Evolutionary conservation across 176 grass and related monocot species (phyloP), one percentile per base, ranked within the genome.

Genomic region (Carex pumila): DNA sequence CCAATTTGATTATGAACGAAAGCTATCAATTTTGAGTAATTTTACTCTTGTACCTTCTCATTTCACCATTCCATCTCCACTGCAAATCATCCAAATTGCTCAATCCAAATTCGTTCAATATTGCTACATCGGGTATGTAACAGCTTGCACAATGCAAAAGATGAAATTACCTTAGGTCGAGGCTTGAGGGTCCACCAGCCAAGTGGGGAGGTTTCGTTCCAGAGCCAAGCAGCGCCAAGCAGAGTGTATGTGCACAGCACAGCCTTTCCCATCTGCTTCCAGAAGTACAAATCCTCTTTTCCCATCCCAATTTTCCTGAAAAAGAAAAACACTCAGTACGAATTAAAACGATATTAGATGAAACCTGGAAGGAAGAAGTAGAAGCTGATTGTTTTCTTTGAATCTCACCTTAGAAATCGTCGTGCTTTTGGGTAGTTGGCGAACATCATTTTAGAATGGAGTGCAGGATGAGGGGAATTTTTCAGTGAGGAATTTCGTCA

Each of bases 111-210:
- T 45, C 43, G 43, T 45, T 45, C 7, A 45, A 8, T 8, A 45
- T 45, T 45, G 43, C 43, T 45, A 45, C 43, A 45, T 9, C 7
- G 0, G 43, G 43, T 45, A 45, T 45, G 43, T 8, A 8, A 45
- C 43, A 45, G 43, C 43, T 45, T 45, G 43, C 14, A 6, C 8
- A 50, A 77, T 60, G 30, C 73, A 63, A 58, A 47, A 8, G 5
- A 39, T 37, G 21, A 29, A 66, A 19, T 1, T 88, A 93, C 94
- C 87, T 96, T 96, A 59, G 89, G 89, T 22, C 85, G 89, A n/a
- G 91, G 94, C 57, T 93, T 93, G 73, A 96, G 91, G 0, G 94
- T 90, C 94, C 94, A 93, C 90, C 93, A 96, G 11, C 94, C 94
- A 0, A 96, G 87, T 4, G 89, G 94, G 6, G 89, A 96, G 2